These are phyloP conservation scores for Pouteria glomerata DNA, from an alignment of 148 eudicot species.

Conservation along the genomic window DNA sequence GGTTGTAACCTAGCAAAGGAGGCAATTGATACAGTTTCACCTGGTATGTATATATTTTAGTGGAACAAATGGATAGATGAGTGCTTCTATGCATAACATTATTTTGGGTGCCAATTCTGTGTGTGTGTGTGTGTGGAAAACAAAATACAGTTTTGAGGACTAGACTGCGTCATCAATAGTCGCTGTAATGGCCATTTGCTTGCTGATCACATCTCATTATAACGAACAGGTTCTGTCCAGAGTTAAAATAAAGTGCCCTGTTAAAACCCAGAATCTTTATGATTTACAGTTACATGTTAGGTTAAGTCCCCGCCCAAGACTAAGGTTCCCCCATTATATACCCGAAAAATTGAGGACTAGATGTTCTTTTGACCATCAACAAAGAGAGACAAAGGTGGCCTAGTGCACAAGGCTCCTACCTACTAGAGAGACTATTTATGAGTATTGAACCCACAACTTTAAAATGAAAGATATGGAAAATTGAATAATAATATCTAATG, in stretches of 20 bases:
- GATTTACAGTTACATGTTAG: background rate
- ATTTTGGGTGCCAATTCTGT: background rate
- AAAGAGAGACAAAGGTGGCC: too few species aligned
- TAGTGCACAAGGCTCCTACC: too few species aligned
- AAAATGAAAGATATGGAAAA: too few species aligned
- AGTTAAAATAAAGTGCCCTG: background rate
- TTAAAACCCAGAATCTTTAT: background rate
- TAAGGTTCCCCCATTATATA: too few species aligned
- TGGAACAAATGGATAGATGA: background rate
- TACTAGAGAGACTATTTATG: too few species aligned
- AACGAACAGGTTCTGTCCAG: background rate
- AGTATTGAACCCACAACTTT: too few species aligned
- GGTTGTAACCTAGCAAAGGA: conserved; percentile 97
- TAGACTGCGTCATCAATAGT: background rate
- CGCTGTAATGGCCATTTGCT: background rate
- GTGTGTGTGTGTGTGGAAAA: background rate
- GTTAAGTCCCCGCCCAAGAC: background rate
- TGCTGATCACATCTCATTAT: background rate
- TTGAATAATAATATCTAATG: background rate
- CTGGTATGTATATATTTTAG: conserved; percentile 46
- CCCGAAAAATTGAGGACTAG: too few species aligned
- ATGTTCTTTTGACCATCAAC: too few species aligned
- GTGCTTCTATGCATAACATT: background rate
- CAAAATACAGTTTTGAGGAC: too few species aligned
- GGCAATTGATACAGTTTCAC: conserved; percentile 78